Evolutionary conservation across 208 protist genomes (phyloP).

Genomic region (Leishmania major): DNA sequence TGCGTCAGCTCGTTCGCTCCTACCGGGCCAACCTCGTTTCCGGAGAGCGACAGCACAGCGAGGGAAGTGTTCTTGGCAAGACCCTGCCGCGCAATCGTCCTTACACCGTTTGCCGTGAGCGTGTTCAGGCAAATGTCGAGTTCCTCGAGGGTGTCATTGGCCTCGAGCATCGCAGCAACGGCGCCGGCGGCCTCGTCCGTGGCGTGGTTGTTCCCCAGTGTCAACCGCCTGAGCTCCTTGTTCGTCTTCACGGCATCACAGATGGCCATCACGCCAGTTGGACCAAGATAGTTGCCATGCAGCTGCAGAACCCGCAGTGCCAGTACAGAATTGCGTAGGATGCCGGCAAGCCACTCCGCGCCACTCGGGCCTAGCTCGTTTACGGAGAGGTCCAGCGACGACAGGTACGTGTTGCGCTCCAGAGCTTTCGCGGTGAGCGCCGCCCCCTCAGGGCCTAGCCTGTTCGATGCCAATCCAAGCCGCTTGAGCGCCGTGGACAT

Average conservation of each 20-base stretch:
- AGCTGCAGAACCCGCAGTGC: slow-evolving; percentile 60
- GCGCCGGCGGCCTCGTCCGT: slow-evolving; percentile 55
- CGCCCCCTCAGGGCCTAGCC: slow-evolving; percentile 81
- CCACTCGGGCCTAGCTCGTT: slow-evolving; percentile 85
- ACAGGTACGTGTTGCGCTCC: slow-evolving; percentile 85
- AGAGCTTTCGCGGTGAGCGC: slow-evolving; percentile 61
- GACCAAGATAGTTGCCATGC: slow-evolving; percentile 82
- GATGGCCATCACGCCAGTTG: slow-evolving; percentile 48
- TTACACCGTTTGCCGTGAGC: slow-evolving; percentile 54
- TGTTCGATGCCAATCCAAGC: slow-evolving; percentile 73
- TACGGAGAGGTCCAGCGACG: slow-evolving; percentile 81
- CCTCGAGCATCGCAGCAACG: slow-evolving; percentile 76
- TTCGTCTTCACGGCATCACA: slow-evolving; percentile 63
- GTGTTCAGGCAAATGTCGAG: slow-evolving; percentile 85
- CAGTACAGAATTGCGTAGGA: slow-evolving; percentile 54
- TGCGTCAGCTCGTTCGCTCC: slow-evolving; percentile 71
- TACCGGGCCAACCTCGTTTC: slow-evolving; percentile 74
- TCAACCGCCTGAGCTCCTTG: slow-evolving; percentile 58
- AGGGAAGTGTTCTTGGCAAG: slow-evolving; percentile 74
- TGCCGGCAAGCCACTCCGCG: slow-evolving; percentile 57
- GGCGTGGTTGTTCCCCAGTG: slow-evolving; percentile 84
- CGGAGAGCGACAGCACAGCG: slow-evolving; percentile 53
- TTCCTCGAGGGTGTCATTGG: slow-evolving; percentile 68
- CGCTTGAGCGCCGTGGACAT: slow-evolving; percentile 66
- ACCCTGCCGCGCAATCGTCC: slow-evolving; percentile 58